Evolutionary conservation across 2,329 filamentous ascomycete genomes (phyloP).

Genomic region (Penicillium sp.): DNA sequence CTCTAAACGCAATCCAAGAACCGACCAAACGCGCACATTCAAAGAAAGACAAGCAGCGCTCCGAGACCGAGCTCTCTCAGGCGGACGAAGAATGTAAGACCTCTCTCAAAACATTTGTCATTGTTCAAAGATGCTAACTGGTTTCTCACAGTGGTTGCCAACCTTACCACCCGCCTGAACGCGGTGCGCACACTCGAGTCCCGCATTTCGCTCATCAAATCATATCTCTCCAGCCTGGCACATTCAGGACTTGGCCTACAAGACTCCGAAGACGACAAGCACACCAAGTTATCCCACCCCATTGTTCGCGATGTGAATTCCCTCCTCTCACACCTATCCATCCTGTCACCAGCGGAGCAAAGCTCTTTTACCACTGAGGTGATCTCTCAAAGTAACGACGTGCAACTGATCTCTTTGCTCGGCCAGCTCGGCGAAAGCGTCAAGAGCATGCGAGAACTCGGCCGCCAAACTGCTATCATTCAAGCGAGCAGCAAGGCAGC

Average conservation of each 20-base stretch:
- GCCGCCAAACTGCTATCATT: conserved; percentile 69
- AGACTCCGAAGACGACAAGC: conserved; percentile 29
- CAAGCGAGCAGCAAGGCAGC: conserved; percentile 42
- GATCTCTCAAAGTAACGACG: conserved; percentile 78
- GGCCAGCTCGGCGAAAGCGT: conserved; percentile 73
- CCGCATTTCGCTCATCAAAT: conserved; percentile 69
- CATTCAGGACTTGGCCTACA: conserved; percentile 59
- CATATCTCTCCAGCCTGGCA: conserved; percentile 75
- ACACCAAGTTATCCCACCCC: conserved; percentile 62
- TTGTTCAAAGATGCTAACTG: conserved; percentile 16
- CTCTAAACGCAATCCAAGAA: conserved; percentile 50
- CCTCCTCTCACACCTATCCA: conserved; percentile 77
- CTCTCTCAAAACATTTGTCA: neutral
- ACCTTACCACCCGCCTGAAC: conserved; percentile 83
- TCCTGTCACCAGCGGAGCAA: conserved; percentile 72
- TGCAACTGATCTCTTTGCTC: conserved; percentile 74
- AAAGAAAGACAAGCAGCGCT: conserved; percentile 26
- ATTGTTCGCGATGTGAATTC: conserved; percentile 88
- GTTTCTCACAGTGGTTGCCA: conserved; percentile 55
- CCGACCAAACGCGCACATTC: conserved; percentile 6
- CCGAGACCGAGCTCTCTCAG: conserved; percentile 47
- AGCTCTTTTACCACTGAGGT: conserved; percentile 69
- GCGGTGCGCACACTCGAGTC: conserved; percentile 90
- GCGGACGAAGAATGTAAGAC: conserved; percentile 65
- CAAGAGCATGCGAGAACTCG: conserved; percentile 69